Evolutionary conservation across 768 basidiomycete species (phyloP).

Genomic region (Mycena epipterygia): DNA sequence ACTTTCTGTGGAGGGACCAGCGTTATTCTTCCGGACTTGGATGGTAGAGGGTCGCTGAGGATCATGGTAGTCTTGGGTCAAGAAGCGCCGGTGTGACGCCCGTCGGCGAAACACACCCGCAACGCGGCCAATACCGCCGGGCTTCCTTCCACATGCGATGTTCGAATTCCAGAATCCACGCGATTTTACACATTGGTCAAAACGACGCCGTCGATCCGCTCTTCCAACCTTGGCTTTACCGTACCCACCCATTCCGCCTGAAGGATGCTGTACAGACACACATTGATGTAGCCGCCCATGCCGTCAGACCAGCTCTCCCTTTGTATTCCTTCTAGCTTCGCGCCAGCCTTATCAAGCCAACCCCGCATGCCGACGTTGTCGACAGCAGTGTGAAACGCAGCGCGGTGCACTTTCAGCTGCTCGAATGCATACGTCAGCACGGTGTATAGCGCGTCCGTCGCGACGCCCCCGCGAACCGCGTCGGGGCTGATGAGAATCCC

Average conservation of each 20-base stretch:
- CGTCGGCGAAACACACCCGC: too few relatives aligned
- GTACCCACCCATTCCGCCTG: slow-evolving; percentile 56
- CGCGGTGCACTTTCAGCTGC: slow-evolving; percentile 56
- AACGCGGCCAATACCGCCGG: too few relatives aligned
- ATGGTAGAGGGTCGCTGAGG: not conserved
- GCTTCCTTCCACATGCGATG: too few relatives aligned
- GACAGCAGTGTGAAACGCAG: slow-evolving; percentile 55
- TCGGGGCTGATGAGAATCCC: slow-evolving; percentile 59
- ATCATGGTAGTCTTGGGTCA: not conserved
- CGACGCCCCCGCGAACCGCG: slow-evolving; percentile 54
- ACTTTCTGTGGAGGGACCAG: slow-evolving; percentile 50
- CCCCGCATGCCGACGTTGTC: slow-evolving; percentile 62
- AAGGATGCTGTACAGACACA: slow-evolving; percentile 57
- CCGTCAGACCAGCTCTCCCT: slow-evolving; percentile 55
- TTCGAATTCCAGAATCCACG: too few relatives aligned
- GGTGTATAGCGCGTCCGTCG: slow-evolving; percentile 61
- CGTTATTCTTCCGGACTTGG: slow-evolving; percentile 46
- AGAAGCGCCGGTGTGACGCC: not conserved
- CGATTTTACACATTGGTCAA: too few relatives aligned
- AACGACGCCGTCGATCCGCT: slow-evolving; percentile 17
- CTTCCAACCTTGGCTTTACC: slow-evolving; percentile 40
- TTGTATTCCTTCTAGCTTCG: slow-evolving; percentile 52
- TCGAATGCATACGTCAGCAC: slow-evolving; percentile 58
- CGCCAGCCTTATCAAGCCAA: slow-evolving; percentile 60
- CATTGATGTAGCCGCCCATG: slow-evolving; percentile 52